Evolutionary conservation across 2,329 filamentous ascomycete species (phyloP).

Genomic region (Tympanopsis confertula): DNA sequence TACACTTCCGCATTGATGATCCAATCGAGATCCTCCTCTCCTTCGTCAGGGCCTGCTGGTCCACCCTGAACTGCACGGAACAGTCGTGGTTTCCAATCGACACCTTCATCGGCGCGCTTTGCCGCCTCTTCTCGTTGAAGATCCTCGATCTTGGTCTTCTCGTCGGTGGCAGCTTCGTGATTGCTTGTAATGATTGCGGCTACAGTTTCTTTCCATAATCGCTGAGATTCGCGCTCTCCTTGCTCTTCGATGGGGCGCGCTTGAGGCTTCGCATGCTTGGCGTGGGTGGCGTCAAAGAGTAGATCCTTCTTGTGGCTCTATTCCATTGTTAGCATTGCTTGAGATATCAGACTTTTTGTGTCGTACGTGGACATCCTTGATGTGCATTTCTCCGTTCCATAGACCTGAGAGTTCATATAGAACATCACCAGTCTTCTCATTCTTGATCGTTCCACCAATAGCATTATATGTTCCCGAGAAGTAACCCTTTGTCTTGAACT

Average conservation of each 20-base stretch:
- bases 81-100: slow-evolving; percentile 79
- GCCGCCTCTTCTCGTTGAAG: slow-evolving; percentile 81
- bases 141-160: slow-evolving; percentile 94
- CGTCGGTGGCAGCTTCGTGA: slow-evolving; percentile 79
- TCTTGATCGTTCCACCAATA: slow-evolving; percentile 83
- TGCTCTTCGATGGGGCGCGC: slow-evolving; percentile 76
- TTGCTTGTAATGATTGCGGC: slow-evolving; percentile 74
- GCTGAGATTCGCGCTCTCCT: slow-evolving; percentile 79
- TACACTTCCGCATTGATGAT: slow-evolving; percentile 82
- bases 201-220: slow-evolving; percentile 71
- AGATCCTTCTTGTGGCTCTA: slow-evolving; percentile 81
- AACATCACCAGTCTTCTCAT: slow-evolving; percentile 72
- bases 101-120: slow-evolving; percentile 61
- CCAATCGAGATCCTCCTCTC: slow-evolving; percentile 86
- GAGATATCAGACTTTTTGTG: too few relatives aligned
- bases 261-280: slow-evolving; percentile 64
- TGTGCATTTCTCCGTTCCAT: slow-evolving; percentile 91
- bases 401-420: slow-evolving; percentile 86
- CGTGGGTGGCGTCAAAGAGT: slow-evolving; percentile 74
- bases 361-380: slow-evolving; percentile 68
- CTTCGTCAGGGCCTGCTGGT: slow-evolving; percentile 61
- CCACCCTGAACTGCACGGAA: slow-evolving; percentile 68
- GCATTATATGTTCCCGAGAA: slow-evolving; percentile 93
- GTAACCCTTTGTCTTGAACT: slow-evolving; percentile 98
- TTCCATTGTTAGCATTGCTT: neutral